Conservation (phyloP, 1,139 yeast species). For the Yamadazyma dushanensis region DNA sequence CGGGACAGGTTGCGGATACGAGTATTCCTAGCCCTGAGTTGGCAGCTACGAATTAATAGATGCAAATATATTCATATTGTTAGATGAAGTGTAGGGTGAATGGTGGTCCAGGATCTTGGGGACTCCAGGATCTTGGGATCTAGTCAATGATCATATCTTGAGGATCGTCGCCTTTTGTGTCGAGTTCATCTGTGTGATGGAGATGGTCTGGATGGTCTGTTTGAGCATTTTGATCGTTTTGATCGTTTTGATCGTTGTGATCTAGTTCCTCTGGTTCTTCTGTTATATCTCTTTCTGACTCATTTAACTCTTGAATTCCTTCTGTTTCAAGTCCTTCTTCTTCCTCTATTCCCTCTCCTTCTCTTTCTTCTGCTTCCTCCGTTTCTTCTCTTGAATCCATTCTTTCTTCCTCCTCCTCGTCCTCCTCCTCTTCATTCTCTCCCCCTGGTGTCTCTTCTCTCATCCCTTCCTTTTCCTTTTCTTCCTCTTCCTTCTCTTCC, state of each 20-base stretch:
- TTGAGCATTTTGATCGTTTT: too few relatives aligned
- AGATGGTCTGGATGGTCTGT: too few relatives aligned
- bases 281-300: conserved; percentile 3
- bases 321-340: conserved; percentile 10
- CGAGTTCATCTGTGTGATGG: too few relatives aligned
- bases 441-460: conserved; percentile 12
- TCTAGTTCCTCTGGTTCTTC: conserved; percentile 3
- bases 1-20: conserved; percentile 36
- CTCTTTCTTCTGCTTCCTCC: conserved; percentile 12
- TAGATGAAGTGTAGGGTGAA: not conserved
- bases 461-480: conserved; percentile 8
- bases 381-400: conserved; percentile 14
- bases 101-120: too few relatives aligned
- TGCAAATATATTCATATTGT: not conserved
- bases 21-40: conserved; percentile 12
- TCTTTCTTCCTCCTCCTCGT: conserved; percentile 11
- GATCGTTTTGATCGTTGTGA: not conserved
- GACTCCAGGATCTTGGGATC: too few relatives aligned
- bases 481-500: conserved; percentile 4
- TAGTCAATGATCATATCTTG: too few relatives aligned
- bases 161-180: too few relatives aligned
- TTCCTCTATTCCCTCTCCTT: conserved; percentile 5
- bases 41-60: conserved; percentile 12
- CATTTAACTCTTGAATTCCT: conserved; percentile 2
- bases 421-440: conserved; percentile 1